phyloP scores from a whole-genome alignment of 768 basidiomycete species.

The Xerocomus potaroensis region DNA sequence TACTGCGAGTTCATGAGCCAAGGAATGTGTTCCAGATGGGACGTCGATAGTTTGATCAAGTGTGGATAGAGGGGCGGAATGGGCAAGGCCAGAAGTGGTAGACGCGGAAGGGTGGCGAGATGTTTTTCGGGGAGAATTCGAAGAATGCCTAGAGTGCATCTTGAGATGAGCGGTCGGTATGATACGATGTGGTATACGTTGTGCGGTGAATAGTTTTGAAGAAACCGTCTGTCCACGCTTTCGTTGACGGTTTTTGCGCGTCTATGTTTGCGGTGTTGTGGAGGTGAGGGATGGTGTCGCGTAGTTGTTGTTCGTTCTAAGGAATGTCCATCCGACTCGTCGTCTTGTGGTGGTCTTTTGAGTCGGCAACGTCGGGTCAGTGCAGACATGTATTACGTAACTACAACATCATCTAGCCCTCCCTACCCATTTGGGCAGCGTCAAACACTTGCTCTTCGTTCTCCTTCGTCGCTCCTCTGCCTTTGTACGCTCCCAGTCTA shows the following conservation, averaged over 20 bases:
- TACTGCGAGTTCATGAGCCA: constrained; percentile 83
- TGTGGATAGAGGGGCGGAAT: constrained; percentile 29
- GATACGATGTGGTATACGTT: constrained; percentile 9
- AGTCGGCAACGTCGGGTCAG: too few species aligned
- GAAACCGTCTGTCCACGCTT: constrained; percentile 5
- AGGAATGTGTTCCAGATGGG: constrained; percentile 47
- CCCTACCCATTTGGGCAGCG: constrained; percentile 18
- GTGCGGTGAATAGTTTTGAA: constrained; percentile 10
- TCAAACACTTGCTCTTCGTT: constrained; percentile 3
- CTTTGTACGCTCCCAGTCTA: constrained; percentile 30
- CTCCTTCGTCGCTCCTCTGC: constrained; percentile 13
- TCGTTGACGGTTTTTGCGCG: constrained; percentile 5
- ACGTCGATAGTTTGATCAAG: constrained; percentile 30
- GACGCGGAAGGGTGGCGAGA: constrained; percentile 28
- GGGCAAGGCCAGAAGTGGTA: constrained; percentile 15
- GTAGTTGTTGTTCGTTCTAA: constrained; percentile 14
- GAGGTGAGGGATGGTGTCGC: too few species aligned
- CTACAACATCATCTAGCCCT: background rate
- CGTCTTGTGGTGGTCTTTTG: background rate
- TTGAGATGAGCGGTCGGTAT: constrained; percentile 1
- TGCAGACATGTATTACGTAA: background rate
- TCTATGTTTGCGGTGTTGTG: constrained; percentile 4
- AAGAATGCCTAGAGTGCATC: constrained; percentile 28
- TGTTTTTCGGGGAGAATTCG: constrained; percentile 26
- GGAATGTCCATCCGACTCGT: constrained; percentile 25